Percentiles rank a stretch among this genome's conserved stretches.
Conservation (phyloP, 2,329 filamentous ascomycete species). For the Fusarium penzigii region DNA sequence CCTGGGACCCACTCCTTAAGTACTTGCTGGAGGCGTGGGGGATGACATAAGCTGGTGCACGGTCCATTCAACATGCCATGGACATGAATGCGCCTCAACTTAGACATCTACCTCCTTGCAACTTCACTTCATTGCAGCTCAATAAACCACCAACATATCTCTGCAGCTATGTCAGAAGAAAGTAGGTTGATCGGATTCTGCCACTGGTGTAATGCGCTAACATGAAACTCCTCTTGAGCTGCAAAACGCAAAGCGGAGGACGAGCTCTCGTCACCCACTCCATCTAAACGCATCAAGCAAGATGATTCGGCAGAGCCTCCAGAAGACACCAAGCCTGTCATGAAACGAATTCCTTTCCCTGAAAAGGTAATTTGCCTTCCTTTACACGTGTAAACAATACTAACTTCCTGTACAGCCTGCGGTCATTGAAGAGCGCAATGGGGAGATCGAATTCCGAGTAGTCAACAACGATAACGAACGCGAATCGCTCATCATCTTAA, state of each 20-base stretch:
- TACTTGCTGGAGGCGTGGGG: background rate
- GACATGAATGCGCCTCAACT: constrained; percentile 21
- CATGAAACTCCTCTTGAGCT: constrained; percentile 34
- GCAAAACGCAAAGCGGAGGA: constrained; percentile 74
- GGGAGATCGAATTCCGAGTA: constrained; percentile 94
- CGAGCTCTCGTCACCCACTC: constrained; percentile 61
- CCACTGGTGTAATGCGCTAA: constrained; percentile 4
- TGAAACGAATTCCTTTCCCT: constrained; percentile 78
- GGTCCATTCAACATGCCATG: constrained; percentile 8
- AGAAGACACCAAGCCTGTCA: constrained; percentile 48
- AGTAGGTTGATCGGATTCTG: constrained; percentile 8
- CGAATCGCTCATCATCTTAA: constrained; percentile 91
- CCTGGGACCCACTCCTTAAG: background rate
- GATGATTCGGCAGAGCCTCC: constrained; percentile 31
- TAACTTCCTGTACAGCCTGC: constrained; percentile 61
- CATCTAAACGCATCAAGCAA: constrained; percentile 66
- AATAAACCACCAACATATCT: constrained; percentile 3
- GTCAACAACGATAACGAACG: constrained; percentile 93
- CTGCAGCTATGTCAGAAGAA: constrained; percentile 27
- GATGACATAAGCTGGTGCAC: constrained; percentile 36
- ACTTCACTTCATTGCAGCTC: background rate
- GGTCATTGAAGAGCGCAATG: constrained; percentile 88
- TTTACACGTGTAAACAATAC: background rate
- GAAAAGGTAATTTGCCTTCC: constrained; percentile 66
- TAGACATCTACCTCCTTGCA: constrained; percentile 11